Percentiles rank a stretch among this genome's conserved stretches.
These are phyloP conservation scores for Ophiostoma perfectum DNA, from an alignment of 2,329 filamentous ascomycete genomes.

Conservation along the genomic window DNA sequence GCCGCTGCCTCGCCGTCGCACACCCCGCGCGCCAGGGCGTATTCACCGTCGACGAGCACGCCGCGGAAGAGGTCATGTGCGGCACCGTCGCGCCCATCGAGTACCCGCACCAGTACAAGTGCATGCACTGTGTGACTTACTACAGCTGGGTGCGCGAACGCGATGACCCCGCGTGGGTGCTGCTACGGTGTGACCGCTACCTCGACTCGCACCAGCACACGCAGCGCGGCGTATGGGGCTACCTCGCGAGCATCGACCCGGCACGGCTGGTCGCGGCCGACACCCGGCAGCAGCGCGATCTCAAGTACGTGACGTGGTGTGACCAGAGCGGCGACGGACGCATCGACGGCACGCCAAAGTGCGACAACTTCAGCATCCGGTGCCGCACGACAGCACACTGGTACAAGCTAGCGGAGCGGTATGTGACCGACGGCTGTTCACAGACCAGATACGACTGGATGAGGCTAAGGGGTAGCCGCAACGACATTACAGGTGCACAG, in stretches of 20 bases:
- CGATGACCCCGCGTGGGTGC: not conserved
- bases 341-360: not conserved
- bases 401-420: not conserved
- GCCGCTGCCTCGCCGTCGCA: not conserved
- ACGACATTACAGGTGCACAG: too few species aligned
- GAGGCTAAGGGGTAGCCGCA: too few species aligned
- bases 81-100: not conserved
- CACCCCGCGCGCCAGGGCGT: not conserved
- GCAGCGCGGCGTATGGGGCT: not conserved
- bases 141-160: constrained; percentile 4
- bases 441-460: too few species aligned
- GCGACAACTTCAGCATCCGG: not conserved
- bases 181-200: not conserved
- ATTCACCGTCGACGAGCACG: not conserved
- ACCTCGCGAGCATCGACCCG: not conserved
- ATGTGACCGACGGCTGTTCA: too few species aligned
- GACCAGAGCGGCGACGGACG: not conserved
- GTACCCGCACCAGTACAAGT: constrained; percentile 8
- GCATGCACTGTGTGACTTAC: not conserved
- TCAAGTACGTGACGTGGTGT: constrained; percentile 1
- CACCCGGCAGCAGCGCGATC: not conserved
- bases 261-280: not conserved
- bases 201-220: not conserved
- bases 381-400: not conserved
- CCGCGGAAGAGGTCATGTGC: not conserved